phyloP scores from a whole-genome alignment of 2,329 filamentous ascomycete species.

The Neophaeococcomyces aloes region DNA sequence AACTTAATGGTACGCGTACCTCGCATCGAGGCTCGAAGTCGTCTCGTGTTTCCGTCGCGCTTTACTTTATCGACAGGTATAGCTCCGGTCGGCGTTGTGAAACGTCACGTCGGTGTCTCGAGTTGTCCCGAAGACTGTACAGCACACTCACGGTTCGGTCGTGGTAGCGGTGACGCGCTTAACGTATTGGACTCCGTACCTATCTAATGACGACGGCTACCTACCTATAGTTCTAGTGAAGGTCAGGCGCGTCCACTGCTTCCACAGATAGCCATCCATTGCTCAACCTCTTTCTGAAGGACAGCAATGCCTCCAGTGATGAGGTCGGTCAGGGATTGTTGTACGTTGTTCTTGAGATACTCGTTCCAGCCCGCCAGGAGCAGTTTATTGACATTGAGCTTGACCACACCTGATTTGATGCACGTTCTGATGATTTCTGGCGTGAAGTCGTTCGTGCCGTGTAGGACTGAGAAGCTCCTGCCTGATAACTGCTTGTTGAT shows the following conservation, averaged over 20 bases:
- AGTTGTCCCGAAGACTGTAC: too few species aligned
- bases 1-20: too few species aligned
- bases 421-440: conserved; percentile 42
- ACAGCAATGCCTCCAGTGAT: conserved; percentile 39
- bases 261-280: conserved; percentile 40
- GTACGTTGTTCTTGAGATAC: conserved; percentile 33
- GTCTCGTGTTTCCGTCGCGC: too few species aligned
- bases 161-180: too few species aligned
- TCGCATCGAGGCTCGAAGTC: too few species aligned
- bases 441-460: conserved; percentile 48
- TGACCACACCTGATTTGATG: conserved; percentile 43
- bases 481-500: not conserved
- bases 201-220: too few species aligned
- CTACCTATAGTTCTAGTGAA: too few species aligned
- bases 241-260: conserved; percentile 35
- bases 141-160: too few species aligned
- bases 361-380: conserved; percentile 27
- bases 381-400: conserved; percentile 48
- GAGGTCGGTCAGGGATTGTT: conserved; percentile 28
- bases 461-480: conserved; percentile 48
- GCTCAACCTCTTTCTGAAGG: conserved; percentile 34
- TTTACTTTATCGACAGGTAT: too few species aligned
- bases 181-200: too few species aligned
- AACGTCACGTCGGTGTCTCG: too few species aligned
- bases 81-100: too few species aligned